Base-by-base conservation (phyloP, 176 grass and related monocot species). In the Juncus effusus region DNA sequence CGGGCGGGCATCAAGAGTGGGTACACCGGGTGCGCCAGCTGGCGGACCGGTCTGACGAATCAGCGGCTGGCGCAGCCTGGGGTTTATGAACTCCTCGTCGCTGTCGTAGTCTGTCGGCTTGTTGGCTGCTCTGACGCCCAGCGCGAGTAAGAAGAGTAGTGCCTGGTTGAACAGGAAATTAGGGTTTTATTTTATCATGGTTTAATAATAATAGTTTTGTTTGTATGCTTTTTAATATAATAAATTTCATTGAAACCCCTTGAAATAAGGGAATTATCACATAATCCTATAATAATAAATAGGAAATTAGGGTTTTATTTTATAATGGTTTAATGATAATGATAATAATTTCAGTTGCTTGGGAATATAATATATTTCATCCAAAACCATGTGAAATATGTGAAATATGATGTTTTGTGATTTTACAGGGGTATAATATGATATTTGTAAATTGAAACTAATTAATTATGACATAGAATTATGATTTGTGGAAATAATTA, bases 61-160 rank as follows among this genome's bases (percentile, higher is more conserved):
- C 54, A 97, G 60, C 51, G 88, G 82, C 69, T 97, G 93, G n/a
- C 82, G 88, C 11, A 81, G 42, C 77, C 67, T 86, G 62, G 82
- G 78, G 37, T 45, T 65, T 65, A 92, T 86, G 64, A 76, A 82
- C 63, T 97, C 93, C 3, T 97, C 88, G 74, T 97, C 88, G 13
- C 93, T 97, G 68, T 97, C 88, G 72, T 97, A 97, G 36, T 89
- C 88, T 74, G 75, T 60, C 0, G 93, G 88, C 71, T 75, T 97
- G 80, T 92, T 89, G 79, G 78, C 90, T 73, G 85, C 85, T 84
- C 88, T 89, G 42, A 97, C 93, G 78, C 83, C 72, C 42, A 92
- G 51, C 61, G 88, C 88, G 71, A 97, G 74, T 51, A 97, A 79
- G 73, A 97, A 92, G 41, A 88, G 64, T 67, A 92, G 56, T 60